Base-by-base conservation (phyloP, 495 filamentous ascomycete species). In the Poronia punctata region DNA sequence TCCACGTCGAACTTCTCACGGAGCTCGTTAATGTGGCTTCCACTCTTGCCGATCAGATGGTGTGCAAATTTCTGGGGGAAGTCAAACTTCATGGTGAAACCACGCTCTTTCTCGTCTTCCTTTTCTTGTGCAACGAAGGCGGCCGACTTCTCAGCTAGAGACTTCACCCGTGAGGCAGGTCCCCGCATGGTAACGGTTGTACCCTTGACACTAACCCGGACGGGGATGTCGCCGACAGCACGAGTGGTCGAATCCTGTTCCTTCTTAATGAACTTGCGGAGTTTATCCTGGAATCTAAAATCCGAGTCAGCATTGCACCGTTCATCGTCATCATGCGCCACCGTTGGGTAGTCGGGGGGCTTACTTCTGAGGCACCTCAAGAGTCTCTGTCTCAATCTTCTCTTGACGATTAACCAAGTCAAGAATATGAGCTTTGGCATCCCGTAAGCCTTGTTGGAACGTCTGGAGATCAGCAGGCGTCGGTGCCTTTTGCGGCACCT, bases 1-100 rank as follows among this genome's bases (percentile, higher is more conserved):
- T 97, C 92, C 22, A 99, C 93, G 57, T 97, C 93, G 50, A 93
- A 94, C 57, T 92, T 87, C 22, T 97, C 92, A 12, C 88, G 84
- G n/a, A 95, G 71, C 56, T 93, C 89, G 45, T 86, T 86, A 65
- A 97, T 92, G 61, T 90, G 90, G 65, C 88, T 88, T 17, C 92
- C 92, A 26, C 80, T 78, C 59, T 84, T 86, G 42, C 92, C 92
- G 49, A 99, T 96, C 12, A 99, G 72, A 59, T 88, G 80, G 54
- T 93, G 93, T 40, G 88, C 87, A 48, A 79, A 93, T 60, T 95
- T 94, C 51, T 92, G 83, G 4, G 92, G 92, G 67, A 89, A 99
- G 38, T 92, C 86, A 46, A 95, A 97, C 26, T 77, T 78, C 28
- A 80, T 71, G 4, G 78, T 85, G 62, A 88, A 88, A 3, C 84